A percentile compares a stretch with the other conserved stretches of the same genome.
Conservation (phyloP, 2,329 filamentous ascomycete genomes). For the Pseudogymnoascus pannorum region DNA sequence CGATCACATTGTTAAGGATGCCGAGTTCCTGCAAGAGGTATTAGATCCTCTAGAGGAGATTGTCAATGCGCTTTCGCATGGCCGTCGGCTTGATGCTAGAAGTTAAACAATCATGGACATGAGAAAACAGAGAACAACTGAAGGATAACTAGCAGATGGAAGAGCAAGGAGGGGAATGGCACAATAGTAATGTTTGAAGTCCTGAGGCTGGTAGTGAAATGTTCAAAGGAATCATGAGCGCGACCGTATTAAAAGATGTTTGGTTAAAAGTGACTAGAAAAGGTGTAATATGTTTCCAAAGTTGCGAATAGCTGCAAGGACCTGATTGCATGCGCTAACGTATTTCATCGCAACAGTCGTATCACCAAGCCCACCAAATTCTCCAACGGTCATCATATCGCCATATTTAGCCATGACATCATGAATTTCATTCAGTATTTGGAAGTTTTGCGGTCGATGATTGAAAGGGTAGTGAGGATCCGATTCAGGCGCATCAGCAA, state of each 20-base stretch:
- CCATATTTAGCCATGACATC: too few relatives aligned
- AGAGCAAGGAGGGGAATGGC: background rate
- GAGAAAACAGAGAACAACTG: background rate
- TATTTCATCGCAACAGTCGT: too few relatives aligned
- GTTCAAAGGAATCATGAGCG: background rate
- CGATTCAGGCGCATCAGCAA: slow-evolving; percentile 47
- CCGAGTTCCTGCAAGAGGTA: background rate
- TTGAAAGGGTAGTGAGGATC: too few relatives aligned
- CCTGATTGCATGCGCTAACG: background rate
- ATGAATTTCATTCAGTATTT: too few relatives aligned
- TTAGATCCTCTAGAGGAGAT: slow-evolving; percentile 3
- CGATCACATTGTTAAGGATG: background rate
- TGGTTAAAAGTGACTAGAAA: background rate
- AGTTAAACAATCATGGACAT: background rate
- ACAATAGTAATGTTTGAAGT: background rate
- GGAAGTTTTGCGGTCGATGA: too few relatives aligned
- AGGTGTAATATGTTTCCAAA: slow-evolving; percentile 11
- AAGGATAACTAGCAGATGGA: background rate
- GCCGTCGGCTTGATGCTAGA: background rate
- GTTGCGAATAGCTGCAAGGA: slow-evolving; percentile 12
- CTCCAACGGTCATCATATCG: too few relatives aligned
- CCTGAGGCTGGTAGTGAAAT: background rate
- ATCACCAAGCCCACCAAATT: too few relatives aligned
- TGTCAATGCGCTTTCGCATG: background rate
- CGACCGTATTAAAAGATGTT: background rate